Evolutionary conservation across 2,329 filamentous ascomycete genomes (phyloP).

Genomic region (Plectosphaerella sp.): DNA sequence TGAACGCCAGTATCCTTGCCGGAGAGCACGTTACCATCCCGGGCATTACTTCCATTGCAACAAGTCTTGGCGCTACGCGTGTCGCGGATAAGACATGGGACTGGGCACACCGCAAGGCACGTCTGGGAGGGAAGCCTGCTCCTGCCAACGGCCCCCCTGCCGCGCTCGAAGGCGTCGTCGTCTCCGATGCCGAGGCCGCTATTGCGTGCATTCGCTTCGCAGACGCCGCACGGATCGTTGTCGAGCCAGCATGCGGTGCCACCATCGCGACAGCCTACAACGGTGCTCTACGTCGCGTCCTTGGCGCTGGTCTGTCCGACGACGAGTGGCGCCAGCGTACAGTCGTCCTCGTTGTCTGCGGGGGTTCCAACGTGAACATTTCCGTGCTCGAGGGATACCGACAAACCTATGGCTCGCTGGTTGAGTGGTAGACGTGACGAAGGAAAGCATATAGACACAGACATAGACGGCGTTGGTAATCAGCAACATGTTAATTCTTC

Average conservation of each 20-base stretch:
- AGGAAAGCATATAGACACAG: too few species aligned
- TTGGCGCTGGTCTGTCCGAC: constrained; percentile 48
- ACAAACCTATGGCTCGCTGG: constrained; percentile 31
- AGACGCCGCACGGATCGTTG: constrained; percentile 75
- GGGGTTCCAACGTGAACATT: constrained; percentile 64
- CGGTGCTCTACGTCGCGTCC: constrained; percentile 53
- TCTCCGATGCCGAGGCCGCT: constrained; percentile 75
- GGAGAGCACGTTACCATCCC: constrained; percentile 58
- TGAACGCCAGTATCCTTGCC: constrained; percentile 57
- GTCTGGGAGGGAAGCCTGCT: not conserved
- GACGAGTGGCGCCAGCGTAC: constrained; percentile 62
- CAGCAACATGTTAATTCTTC: too few species aligned
- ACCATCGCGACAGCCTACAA: constrained; percentile 67
- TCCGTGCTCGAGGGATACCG: constrained; percentile 57
- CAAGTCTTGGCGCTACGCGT: constrained; percentile 66
- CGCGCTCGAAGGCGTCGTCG: constrained; percentile 52
- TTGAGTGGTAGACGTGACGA: not conserved
- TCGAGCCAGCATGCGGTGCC: constrained; percentile 83
- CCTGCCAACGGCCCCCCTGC: not conserved
- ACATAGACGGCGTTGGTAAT: not conserved
- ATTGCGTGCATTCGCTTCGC: constrained; percentile 72
- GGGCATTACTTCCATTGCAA: constrained; percentile 72
- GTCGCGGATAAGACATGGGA: constrained; percentile 66
- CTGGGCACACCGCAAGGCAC: constrained; percentile 42
- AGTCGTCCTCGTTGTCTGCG: constrained; percentile 82